Evolutionary conservation across 192 early-diverging fungal genomes (phyloP), one percentile per base, ranked within the genome.

Genomic region (Coemansia furcata): DNA sequence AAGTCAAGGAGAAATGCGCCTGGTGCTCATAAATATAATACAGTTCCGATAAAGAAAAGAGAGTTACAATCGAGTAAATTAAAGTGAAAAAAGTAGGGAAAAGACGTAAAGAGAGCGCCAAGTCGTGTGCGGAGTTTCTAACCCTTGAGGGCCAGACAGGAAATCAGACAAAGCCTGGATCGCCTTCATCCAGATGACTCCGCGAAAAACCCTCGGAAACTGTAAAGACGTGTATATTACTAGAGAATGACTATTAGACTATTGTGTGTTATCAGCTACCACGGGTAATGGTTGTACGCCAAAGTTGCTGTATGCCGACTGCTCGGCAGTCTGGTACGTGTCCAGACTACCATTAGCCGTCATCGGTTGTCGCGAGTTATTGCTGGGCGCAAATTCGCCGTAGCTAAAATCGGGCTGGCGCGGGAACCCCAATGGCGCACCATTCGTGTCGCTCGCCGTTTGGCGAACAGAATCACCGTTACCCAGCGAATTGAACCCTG

Each of bases 311-410:
- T 49, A 60, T 4, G 47, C 71, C 7, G 71, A 76, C 60, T 76
- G 78, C 38, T 76, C 71, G 5, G 78, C 78, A 0, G 78, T 81
- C 40, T 69, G 69, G 65, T 76, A 81, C 26, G 78, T 81, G 14
- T 81, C 78, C 15, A 67, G 40, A 67, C 78, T 81, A 46, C 35
- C 44, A 42, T 72, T 76, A 1, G 70, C 73, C 9, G 57, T 63
- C 11, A 64, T 55, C 19, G 42, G 33, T 39, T 71, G 73, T 33
- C 58, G 35, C 17, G 69, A 67, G 50, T 19, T 61, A 32, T 30
- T 67, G 49, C 65, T 49, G 2, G 72, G 73, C 4, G 66, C 72
- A 68, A 80, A 80, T 32, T 80, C 77, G 55, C 77, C 77, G 19
- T 74, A 80, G 66, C 77, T 50, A 38, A 74, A 68, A 21, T 65